Percentiles rank a stretch among this genome's conserved stretches.
Conservation (phyloP, 2,329 filamentous ascomycete species). For the Cordyceps farinosa region DNA sequence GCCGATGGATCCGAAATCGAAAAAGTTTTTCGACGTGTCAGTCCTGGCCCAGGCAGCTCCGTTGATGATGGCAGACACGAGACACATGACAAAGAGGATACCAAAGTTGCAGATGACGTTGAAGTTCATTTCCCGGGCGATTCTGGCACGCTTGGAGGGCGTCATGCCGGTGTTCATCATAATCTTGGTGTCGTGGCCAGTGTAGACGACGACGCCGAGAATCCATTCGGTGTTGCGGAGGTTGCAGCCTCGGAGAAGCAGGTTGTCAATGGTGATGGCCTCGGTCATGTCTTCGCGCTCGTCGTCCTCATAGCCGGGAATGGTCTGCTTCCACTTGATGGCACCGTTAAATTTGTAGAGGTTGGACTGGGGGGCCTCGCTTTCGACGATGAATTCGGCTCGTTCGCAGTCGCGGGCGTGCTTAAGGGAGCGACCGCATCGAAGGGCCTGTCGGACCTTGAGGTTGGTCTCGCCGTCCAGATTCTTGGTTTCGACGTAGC, state of each 20-base stretch:
- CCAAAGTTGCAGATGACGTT: conserved; percentile 97
- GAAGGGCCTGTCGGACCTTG: conserved; percentile 88
- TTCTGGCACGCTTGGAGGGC: conserved; percentile 86
- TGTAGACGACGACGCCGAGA: conserved; percentile 88
- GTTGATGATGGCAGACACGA: conserved; percentile 79
- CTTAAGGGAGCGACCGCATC: conserved; percentile 75
- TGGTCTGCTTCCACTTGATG: conserved; percentile 76
- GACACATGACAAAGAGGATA: conserved; percentile 84
- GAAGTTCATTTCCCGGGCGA: conserved; percentile 92
- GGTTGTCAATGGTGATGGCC: conserved; percentile 90
- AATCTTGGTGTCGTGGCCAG: conserved; percentile 94
- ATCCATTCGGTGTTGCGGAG: conserved; percentile 95
- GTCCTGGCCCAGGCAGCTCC: conserved; percentile 75
- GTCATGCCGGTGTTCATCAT: conserved; percentile 98
- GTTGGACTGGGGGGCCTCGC: conserved; percentile 87
- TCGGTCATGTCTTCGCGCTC: conserved; percentile 78
- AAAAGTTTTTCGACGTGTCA: conserved; percentile 72
- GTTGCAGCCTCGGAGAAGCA: conserved; percentile 89
- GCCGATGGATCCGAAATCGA: conserved; percentile 83
- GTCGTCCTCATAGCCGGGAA: conserved; percentile 59
- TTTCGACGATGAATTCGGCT: conserved; percentile 82
- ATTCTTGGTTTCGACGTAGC: conserved; percentile 98
- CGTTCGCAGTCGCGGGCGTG: conserved; percentile 92
- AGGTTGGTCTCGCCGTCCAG: conserved; percentile 96
- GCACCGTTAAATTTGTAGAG: conserved; percentile 93